Evolutionary conservation across 208 protist species (phyloP).

Genomic region (Wallacemonas sp.): DNA sequence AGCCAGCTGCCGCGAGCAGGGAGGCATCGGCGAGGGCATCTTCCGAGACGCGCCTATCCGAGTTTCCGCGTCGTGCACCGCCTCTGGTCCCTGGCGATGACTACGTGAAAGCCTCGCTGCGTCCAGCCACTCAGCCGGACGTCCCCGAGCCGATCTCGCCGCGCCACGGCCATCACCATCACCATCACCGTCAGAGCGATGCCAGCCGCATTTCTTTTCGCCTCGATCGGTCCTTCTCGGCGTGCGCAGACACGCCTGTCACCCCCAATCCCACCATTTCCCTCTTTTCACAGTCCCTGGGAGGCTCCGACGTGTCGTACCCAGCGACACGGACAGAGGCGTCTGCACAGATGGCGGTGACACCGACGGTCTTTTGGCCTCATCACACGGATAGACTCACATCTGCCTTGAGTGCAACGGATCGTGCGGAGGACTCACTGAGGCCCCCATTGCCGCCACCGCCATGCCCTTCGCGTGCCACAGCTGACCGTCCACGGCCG

Average conservation of each 20-base stretch:
- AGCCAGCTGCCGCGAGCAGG: not conserved
- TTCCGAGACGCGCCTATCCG: not conserved
- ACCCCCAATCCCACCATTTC: not conserved
- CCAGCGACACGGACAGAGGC: too few relatives aligned
- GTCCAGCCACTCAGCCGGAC: not conserved
- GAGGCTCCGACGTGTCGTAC: too few relatives aligned
- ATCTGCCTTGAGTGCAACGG: too few relatives aligned
- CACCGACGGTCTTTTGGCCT: too few relatives aligned
- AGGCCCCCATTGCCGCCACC: too few relatives aligned
- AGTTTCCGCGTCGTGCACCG: too few relatives aligned
- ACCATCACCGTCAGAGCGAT: too few relatives aligned
- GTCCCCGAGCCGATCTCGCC: not conserved
- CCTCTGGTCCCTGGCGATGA: not conserved
- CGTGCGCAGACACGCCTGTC: not conserved
- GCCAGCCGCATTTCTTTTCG: slow-evolving; percentile 25
- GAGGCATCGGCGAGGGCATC: not conserved
- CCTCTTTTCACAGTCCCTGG: not conserved
- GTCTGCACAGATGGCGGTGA: too few relatives aligned
- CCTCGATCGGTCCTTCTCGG: not conserved
- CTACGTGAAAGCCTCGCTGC: not conserved
- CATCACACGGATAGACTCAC: too few relatives aligned
- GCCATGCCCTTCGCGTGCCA: too few relatives aligned
- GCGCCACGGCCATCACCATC: too few relatives aligned
- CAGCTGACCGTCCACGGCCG: not conserved
- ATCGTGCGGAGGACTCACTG: too few relatives aligned